A percentile compares a stretch with the other conserved stretches of the same genome.
Conservation (phyloP, 129 eudicot genomes). For the Cynara cardunculus region DNA sequence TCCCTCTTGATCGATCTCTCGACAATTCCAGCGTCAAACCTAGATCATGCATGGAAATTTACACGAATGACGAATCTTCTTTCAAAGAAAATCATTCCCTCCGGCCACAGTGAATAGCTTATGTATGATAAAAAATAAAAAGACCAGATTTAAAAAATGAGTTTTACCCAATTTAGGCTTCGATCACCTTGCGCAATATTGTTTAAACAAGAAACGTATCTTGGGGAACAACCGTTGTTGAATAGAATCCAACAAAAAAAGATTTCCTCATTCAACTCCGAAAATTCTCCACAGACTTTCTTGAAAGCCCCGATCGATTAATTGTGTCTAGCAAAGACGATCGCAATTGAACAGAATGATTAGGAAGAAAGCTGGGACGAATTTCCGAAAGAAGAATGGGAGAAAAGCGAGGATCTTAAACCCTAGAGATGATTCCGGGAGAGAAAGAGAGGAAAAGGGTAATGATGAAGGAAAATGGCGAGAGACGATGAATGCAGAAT, state of each 20-base stretch:
- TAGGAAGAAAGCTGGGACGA: background rate
- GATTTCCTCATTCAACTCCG: constrained; percentile 31
- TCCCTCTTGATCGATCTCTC: constrained; percentile 26
- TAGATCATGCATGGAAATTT: constrained; percentile 4
- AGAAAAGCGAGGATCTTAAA: constrained; percentile 18
- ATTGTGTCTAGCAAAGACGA: background rate
- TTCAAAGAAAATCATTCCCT: background rate
- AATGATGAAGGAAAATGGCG: constrained; percentile 10
- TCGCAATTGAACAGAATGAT: background rate
- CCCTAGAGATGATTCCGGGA: constrained; percentile 25
- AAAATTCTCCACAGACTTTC: constrained; percentile 13
- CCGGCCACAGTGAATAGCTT: background rate
- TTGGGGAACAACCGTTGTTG: background rate
- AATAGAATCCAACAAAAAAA: constrained; percentile 5
- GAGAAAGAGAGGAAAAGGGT: background rate
- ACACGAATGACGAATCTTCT: background rate
- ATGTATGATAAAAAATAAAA: background rate
- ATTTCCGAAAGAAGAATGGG: constrained; percentile 14
- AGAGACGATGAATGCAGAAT: constrained; percentile 20
- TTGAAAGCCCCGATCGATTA: background rate
- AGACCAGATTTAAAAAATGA: background rate
- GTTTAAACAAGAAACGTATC: constrained; percentile 4
- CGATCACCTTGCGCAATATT: background rate
- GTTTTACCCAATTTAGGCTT: background rate
- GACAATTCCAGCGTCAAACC: constrained; percentile 31